Conservation (phyloP, 176 grass and related monocot genomes). For the Lolium perenne region DNA sequence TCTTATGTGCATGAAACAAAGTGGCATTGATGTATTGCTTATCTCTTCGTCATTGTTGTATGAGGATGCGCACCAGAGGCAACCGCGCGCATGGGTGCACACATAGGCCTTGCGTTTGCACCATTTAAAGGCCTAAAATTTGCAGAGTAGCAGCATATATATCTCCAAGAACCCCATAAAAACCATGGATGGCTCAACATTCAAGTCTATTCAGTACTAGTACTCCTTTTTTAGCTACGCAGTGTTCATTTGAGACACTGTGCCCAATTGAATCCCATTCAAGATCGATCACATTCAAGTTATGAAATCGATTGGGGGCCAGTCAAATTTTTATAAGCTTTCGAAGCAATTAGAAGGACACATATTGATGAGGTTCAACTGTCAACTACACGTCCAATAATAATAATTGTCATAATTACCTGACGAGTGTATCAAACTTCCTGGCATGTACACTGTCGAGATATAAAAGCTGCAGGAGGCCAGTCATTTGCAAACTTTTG, state of each 20-base stretch:
- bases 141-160: constrained; percentile 42
- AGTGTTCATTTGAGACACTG: constrained; percentile 61
- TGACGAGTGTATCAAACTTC: constrained; percentile 25
- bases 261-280: constrained; percentile 50
- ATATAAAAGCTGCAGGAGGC: constrained; percentile 29
- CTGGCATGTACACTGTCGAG: constrained; percentile 6
- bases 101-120: constrained; percentile 40
- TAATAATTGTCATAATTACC: constrained; percentile 44
- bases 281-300: constrained; percentile 66
- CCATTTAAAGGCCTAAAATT: constrained; percentile 62
- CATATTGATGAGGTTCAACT: constrained; percentile 38
- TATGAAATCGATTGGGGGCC: constrained; percentile 50
- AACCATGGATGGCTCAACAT: constrained; percentile 48
- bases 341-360: constrained; percentile 35
- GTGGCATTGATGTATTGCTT: constrained; percentile 66
- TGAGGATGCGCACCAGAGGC: constrained; percentile 54
- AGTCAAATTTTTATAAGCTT: constrained; percentile 44
- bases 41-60: constrained; percentile 61
- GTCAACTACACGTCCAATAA: constrained; percentile 50
- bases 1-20: constrained; percentile 74
- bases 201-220: constrained; percentile 57
- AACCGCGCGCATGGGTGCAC: constrained; percentile 38
- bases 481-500: constrained; percentile 25
- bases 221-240: constrained; percentile 47
- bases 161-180: constrained; percentile 45